These are phyloP conservation scores for Melanogaster broomeanus DNA, from an alignment of 768 basidiomycete species.

Conservation along the genomic window DNA sequence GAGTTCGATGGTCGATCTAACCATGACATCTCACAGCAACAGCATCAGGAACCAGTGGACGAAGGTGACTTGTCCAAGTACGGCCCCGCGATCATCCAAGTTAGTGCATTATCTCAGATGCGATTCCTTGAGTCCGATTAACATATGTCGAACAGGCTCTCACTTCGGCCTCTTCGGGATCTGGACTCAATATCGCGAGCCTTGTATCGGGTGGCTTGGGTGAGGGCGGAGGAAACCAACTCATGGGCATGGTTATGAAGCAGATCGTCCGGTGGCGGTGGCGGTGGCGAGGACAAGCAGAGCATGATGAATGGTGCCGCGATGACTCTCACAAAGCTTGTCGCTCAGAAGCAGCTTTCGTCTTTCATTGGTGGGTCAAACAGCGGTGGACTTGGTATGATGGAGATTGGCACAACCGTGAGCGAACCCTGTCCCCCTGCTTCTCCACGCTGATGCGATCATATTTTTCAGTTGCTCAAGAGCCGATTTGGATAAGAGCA, in stretches of 20 bases:
- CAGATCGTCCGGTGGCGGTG: conserved; percentile 73
- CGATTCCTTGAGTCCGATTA: conserved; percentile 1
- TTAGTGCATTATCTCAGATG: conserved; percentile 4
- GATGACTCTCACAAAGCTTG: conserved; percentile 81
- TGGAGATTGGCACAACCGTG: conserved; percentile 57
- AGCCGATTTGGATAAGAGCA: conserved; percentile 12
- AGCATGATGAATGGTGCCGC: conserved; percentile 85
- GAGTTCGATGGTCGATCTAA: background rate
- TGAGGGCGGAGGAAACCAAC: conserved; percentile 53
- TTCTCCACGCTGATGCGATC: background rate
- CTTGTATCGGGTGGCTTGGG: conserved; percentile 35
- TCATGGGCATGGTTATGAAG: conserved; percentile 86
- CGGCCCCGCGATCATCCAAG: conserved; percentile 21
- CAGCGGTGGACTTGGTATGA: conserved; percentile 66
- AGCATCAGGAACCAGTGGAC: conserved; percentile 16
- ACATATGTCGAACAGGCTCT: conserved; percentile 17
- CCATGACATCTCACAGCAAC: conserved; percentile 5
- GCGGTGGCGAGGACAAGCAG: conserved; percentile 67
- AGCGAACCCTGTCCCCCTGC: background rate
- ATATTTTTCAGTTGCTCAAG: conserved; percentile 12
- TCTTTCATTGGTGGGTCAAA: conserved; percentile 54
- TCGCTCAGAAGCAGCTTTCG: conserved; percentile 62
- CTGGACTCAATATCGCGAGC: conserved; percentile 35
- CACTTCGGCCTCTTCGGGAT: conserved; percentile 10
- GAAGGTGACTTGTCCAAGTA: conserved; percentile 13